These are phyloP conservation scores for Tylopilus rubrobrunneus DNA, from an alignment of 768 basidiomycete species.

Conservation along the genomic window DNA sequence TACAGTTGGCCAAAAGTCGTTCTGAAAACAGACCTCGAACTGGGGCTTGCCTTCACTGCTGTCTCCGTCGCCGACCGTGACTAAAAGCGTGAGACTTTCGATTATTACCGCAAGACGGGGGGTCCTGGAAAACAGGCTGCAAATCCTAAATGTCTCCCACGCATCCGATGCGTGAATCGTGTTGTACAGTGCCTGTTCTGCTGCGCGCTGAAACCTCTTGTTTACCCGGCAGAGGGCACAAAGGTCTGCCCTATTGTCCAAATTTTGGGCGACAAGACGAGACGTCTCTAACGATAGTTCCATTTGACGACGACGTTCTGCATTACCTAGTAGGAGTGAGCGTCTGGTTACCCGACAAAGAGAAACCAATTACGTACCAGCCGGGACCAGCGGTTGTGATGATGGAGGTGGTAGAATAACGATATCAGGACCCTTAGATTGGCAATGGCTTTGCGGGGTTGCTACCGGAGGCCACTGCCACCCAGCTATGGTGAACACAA, in stretches of 20 bases:
- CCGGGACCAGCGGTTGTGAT: neutral
- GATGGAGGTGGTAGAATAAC: neutral
- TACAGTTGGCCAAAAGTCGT: conserved; percentile 49
- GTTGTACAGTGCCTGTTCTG: conserved; percentile 59
- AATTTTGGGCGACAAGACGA: conserved; percentile 51
- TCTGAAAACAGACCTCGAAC: conserved; percentile 21
- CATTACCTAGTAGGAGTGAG: conserved; percentile 31
- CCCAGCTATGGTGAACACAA: neutral
- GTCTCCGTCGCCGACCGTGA: conserved; percentile 23
- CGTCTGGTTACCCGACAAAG: neutral
- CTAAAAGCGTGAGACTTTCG: conserved; percentile 49
- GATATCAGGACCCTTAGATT: neutral
- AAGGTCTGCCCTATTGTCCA: conserved; percentile 51
- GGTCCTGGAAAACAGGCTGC: conserved; percentile 41
- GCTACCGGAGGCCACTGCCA: neutral
- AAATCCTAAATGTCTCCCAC: conserved; percentile 39
- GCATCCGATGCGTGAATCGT: conserved; percentile 46
- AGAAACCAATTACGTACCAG: conserved; percentile 7
- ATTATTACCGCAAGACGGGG: conserved; percentile 51
- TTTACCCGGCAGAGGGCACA: conserved; percentile 56
- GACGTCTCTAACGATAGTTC: conserved; percentile 57
- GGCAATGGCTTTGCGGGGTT: neutral
- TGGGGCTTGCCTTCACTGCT: neutral
- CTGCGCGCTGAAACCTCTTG: conserved; percentile 48
- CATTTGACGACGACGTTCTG: conserved; percentile 40